phyloP scores from a whole-genome alignment of 1,284 basidiomycete species.

The Leccinum griseonigrum region DNA sequence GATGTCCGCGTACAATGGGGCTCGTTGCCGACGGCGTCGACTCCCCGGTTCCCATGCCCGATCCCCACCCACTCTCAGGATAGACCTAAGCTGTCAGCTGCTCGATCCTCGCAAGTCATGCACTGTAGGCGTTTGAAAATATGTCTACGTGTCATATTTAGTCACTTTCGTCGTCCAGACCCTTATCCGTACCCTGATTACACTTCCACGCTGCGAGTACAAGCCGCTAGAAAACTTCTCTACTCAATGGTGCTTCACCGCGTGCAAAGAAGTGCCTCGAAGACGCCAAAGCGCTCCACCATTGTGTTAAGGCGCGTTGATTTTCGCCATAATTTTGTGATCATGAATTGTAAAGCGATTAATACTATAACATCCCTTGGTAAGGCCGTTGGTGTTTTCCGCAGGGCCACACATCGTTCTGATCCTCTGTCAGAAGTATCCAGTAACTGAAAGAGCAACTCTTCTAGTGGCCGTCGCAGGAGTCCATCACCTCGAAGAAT shows the following conservation, averaged over 20 bases:
- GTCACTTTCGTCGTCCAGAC: no score
- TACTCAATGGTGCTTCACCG: no score
- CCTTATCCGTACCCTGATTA: no score
- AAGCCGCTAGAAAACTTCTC: no score
- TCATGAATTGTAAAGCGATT: not conserved
- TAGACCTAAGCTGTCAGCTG: slow-evolving; percentile 28
- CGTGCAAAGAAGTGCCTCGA: not conserved
- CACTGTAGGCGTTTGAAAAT: slow-evolving; percentile 2
- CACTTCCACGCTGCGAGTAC: no score
- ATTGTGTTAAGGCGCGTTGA: slow-evolving; percentile 7
- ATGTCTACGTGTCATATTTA: no score
- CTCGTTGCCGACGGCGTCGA: not conserved
- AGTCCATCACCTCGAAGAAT: not conserved
- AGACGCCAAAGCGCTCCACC: slow-evolving; percentile 5
- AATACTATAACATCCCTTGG: not conserved
- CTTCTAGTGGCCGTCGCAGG: not conserved
- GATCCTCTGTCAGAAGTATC: slow-evolving; percentile 1
- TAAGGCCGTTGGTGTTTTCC: not conserved
- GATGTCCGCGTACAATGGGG: slow-evolving; percentile 10
- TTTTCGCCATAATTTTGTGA: no score
- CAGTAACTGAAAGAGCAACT: not conserved
- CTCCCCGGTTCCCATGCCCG: slow-evolving; percentile 17
- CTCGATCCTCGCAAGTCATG: slow-evolving; percentile 33
- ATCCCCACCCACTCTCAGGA: slow-evolving; percentile 5
- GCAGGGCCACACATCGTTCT: not conserved